Evolutionary conservation across 1,284 basidiomycete genomes (phyloP), one percentile per base, ranked within the genome.

Genomic region (Trametes sp.): DNA sequence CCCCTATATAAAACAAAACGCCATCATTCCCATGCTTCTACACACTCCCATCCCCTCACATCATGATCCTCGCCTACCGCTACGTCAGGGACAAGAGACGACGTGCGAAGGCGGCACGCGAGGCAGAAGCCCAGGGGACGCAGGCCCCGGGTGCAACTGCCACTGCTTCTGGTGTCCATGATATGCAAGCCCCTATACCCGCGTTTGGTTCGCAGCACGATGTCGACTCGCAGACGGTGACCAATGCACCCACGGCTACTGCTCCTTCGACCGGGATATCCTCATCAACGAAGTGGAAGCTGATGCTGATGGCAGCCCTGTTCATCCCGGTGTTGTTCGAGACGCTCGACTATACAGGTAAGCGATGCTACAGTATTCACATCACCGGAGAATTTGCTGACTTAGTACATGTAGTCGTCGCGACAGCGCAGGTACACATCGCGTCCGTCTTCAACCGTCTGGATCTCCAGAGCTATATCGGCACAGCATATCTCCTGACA

Each of bases 341-440:
- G 64, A 77, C 75, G 0, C 54, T 77, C 1, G 75, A 82, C 60
- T 82, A 82, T 59, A 82, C 81, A n/a, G 76, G 81, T 77, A 50
- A 46, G 72, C 48, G n/a, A n/a, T n/a, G n/a, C n/a, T n/a, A n/a
- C n/a, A n/a, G 2, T 8, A 45, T 24, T n/a, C 21, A 8, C 10
- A 21, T 44, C n/a, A 21, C 16, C 5, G 38, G 28, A 28, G 45
- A 26, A 26, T n/a, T n/a, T n/a, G n/a, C n/a, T n/a, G n/a, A n/a
- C n/a, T n/a, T n/a, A n/a, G n/a, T n/a, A n/a, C n/a, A n/a, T n/a
- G n/a, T 35, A 84, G 83, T 85, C 2, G 83, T 85, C 26, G 84
- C 84, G 5, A 84, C 82, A n/a, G 82, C 83, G 2, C 84, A 84
- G 63, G 73, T 80, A 24, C 77, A 78, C 33, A 84, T 84, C 60